Base-by-base conservation (phyloP, 1,284 basidiomycete genomes). In the Puccinia novopanici region DNA sequence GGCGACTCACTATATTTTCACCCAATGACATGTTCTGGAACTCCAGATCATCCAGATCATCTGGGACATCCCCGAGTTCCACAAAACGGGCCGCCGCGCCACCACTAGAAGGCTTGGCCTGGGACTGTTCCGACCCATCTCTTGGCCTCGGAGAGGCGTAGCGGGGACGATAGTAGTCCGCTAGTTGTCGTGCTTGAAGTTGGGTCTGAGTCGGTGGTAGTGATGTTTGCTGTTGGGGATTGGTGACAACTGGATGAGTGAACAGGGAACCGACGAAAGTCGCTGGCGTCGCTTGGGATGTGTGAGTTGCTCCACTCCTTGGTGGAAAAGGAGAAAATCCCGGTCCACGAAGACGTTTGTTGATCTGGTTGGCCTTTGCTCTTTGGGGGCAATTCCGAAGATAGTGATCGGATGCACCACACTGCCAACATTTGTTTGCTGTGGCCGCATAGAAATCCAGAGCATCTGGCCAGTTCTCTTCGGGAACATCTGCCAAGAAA, bases 11-110 rank as follows among this genome's bases (percentile, higher is more conserved):
- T 5, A 42, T 27, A 48, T 67, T 40, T 42, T 67, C 37, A 1
- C 42, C 40, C 24, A 67, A 9, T 5, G 19, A n/a, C 63, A 67
- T 40, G n/a, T 42, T 67, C 5, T 45, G 30, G 24, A 67, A 67
- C 10, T 42, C 42, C 19, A 67, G 63, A n/a, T 67, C 17, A 13
- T 67, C 42, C 22, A 67, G 24, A 45, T 67, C 63, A 45, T 67
- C 37, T 6, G 37, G 40, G 0, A 67, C 3, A 19, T 42, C 63
- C 2, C 63, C 63, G 22, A 67, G 19, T 67, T 67, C 63, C 37
- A 67, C 5, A 19, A 42, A 1, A 22, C 45, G 54, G 6, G 19
- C 54, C n/a, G 54, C n/a, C 27, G 54, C 54, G n/a, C 54, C 54
- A 22, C 54, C 54, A 4, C 10, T 4, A 2, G 5, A 13, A 9